Conservation (phyloP, 441 rosid genomes). For the Corymbia citriodora region DNA sequence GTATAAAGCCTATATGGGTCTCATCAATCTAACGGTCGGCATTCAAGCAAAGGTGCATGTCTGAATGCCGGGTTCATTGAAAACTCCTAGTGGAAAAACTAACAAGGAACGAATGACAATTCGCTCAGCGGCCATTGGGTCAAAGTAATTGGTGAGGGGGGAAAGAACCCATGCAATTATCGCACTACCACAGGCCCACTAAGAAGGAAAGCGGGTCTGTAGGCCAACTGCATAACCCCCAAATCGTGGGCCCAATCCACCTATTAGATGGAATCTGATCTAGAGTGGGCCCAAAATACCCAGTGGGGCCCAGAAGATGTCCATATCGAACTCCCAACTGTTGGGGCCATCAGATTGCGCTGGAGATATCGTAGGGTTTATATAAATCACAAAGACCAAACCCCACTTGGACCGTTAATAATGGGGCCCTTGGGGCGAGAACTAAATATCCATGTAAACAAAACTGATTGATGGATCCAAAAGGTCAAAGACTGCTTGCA, state of each 20-base stretch:
- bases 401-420: no score
- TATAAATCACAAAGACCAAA: no score
- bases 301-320: not conserved
- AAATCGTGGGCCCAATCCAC: not conserved
- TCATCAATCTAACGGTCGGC: not conserved
- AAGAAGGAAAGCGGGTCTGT: not conserved
- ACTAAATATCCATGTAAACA: no score
- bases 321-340: not conserved
- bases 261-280: not conserved
- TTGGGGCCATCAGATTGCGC: not conserved
- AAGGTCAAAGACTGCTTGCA: no score
- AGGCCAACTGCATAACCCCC: not conserved
- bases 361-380: no score
- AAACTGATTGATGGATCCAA: no score
- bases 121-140: no score
- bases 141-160: not conserved
- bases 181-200: not conserved
- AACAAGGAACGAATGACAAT: no score
- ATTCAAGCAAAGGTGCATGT: not conserved
- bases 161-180: accelerated
- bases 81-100: accelerated
- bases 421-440: no score
- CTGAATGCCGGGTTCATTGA: not conserved
- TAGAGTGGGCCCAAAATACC: not conserved
- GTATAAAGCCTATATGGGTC: accelerated